Base-by-base conservation (phyloP, 179 eudicot species). In the Amaranthus tricolor region DNA sequence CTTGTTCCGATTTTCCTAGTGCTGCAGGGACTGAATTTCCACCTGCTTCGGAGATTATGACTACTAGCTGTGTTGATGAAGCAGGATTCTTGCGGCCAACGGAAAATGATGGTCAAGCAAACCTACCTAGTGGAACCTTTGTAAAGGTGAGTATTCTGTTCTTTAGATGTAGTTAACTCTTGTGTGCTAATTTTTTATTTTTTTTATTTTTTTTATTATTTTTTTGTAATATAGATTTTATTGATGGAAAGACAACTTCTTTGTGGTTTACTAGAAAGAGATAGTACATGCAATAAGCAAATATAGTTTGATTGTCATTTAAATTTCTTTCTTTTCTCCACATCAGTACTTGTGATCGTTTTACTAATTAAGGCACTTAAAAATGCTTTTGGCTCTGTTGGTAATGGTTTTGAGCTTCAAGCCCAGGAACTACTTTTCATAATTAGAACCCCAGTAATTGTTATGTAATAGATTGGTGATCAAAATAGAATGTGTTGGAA, bases 71-170 rank as follows among this genome's bases (percentile, higher is more conserved):
- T 74, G 77, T 91, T 7, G 89, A 84, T 50, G 91, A 91, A 68
- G 84, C 94, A 31, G 89, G 93, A 72, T 85, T 86, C 75, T 59
- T 90, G 86, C 97, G 82, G 87, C 81, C 93, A 77, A 76, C 91
- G 11, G 93, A 90, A 75, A 86, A 90, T 77, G 81, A 74, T 84
- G 93, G 81, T 76, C 89, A 86, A 71, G 86, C 70, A 82, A 88
- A 83, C 84, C 83, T 84, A 45, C 76, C 83, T 59, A 72, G 81
- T 68, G 68, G 88, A 85, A 88, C 88, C 85, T 90, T 91, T 74
- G 94, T 91, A 4, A 89, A 91, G 94, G 97, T 89, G 69, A 87
- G 78, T 21, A 70, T 76, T 47, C 40, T 68, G 21, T 20, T 69
- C 53, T 17, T 55, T 75, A 2, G 51, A 66, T 21, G 1, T 45